These are phyloP conservation scores for Podila clonocystis DNA, from an alignment of 192 early-diverging fungal genomes.

Conservation along the genomic window DNA sequence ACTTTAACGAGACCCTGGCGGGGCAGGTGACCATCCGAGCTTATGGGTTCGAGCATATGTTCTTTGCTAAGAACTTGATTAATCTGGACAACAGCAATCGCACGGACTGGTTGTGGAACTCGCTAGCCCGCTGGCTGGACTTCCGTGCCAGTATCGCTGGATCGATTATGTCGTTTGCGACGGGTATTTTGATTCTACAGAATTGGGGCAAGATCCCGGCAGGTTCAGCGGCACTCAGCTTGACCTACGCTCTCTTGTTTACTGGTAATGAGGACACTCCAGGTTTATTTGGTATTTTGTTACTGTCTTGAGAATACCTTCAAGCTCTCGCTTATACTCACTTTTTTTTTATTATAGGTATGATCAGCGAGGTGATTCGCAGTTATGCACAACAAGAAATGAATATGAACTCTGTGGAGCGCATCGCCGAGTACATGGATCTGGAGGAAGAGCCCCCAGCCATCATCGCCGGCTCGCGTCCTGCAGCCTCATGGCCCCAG, in stretches of 20 bases:
- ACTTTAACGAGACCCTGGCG: conserved; percentile 82
- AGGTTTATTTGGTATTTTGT: no score
- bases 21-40: conserved; percentile 89
- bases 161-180: conserved; percentile 75
- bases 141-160: conserved; percentile 83
- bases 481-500: conserved; percentile 67
- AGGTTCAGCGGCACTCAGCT: conserved; percentile 86
- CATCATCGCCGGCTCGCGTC: conserved; percentile 55
- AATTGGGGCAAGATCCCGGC: conserved; percentile 70
- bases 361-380: conserved; percentile 70
- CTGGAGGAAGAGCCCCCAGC: conserved; percentile 83
- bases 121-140: conserved; percentile 87
- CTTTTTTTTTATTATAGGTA: conserved; percentile 60
- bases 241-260: conserved; percentile 89
- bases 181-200: conserved; percentile 69
- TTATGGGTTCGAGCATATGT: conserved; percentile 75
- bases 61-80: conserved; percentile 65
- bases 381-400: conserved; percentile 86
- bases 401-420: conserved; percentile 89
- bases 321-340: no score
- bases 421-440: conserved; percentile 82
- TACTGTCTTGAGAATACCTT: no score
- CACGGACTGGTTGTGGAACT: conserved; percentile 87
- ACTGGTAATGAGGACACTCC: conserved; percentile 43
- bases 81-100: conserved; percentile 84